Conservation (phyloP, 2,329 filamentous ascomycete genomes). For the Alternaria gaisen region DNA sequence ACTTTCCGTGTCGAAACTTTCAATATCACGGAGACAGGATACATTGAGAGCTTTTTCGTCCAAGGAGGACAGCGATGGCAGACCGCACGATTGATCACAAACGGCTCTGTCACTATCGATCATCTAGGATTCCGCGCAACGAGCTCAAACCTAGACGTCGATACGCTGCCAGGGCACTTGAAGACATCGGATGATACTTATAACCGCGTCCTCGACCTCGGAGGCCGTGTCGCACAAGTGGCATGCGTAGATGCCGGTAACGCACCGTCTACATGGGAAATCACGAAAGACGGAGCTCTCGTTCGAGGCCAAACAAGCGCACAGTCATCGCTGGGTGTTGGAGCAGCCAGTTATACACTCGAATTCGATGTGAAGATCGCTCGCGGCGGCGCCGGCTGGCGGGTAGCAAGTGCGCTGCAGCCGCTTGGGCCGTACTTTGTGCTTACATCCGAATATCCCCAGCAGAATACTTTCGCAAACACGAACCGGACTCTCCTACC, state of each 20-base stretch:
- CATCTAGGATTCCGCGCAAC: conserved; percentile 46
- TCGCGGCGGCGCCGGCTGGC: background rate
- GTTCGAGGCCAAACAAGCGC: conserved; percentile 46
- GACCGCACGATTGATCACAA: conserved; percentile 49
- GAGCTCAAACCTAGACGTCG: background rate
- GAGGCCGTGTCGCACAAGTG: conserved; percentile 33
- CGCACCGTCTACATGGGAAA: conserved; percentile 43
- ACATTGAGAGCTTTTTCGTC: conserved; percentile 45
- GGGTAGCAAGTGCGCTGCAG: background rate
- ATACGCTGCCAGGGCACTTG: too few relatives aligned
- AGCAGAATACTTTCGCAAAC: background rate
- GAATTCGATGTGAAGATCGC: too few relatives aligned
- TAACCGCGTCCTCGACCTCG: conserved; percentile 34
- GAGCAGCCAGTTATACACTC: background rate
- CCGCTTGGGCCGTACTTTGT: conserved; percentile 2
- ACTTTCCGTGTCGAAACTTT: too few relatives aligned
- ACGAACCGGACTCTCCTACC: too few relatives aligned
- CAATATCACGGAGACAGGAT: conserved; percentile 44
- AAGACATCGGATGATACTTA: too few relatives aligned
- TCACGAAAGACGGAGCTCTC: conserved; percentile 47
- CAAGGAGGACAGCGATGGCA: conserved; percentile 57
- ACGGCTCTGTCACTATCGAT: conserved; percentile 43
- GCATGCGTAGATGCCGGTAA: conserved; percentile 52
- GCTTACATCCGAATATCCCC: conserved; percentile 4
- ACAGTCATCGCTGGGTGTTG: conserved; percentile 2